Conservation (phyloP, 371 early-diverging fungal genomes). For the Choanephora cucurbitarum region DNA sequence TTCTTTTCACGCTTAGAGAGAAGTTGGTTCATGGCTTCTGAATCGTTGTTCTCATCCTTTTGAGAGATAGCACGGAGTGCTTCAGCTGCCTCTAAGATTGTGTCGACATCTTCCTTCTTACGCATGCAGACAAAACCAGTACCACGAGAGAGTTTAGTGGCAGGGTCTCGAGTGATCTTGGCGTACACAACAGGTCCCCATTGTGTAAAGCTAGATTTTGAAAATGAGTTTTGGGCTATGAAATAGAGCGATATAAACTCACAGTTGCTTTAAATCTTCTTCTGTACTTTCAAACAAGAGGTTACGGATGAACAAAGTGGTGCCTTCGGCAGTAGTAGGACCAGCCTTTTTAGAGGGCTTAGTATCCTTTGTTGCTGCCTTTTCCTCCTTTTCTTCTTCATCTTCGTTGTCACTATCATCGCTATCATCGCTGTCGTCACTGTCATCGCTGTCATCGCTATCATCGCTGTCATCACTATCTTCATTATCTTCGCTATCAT, state of each 20-base stretch:
- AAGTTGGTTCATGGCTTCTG: slow-evolving; percentile 31
- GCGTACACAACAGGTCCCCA: slow-evolving; percentile 86
- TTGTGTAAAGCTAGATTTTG: slow-evolving; percentile 48
- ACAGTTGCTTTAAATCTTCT: slow-evolving; percentile 74
- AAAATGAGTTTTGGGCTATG: neutral
- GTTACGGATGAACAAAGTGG: slow-evolving; percentile 92
- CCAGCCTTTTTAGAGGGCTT: slow-evolving; percentile 18
- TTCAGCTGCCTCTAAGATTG: slow-evolving; percentile 69
- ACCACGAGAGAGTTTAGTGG: slow-evolving; percentile 83
- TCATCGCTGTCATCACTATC: slow-evolving; percentile 44
- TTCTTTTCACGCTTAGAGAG: slow-evolving; percentile 54
- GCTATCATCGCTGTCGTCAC: slow-evolving; percentile 40
- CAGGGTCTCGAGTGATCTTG: slow-evolving; percentile 78
- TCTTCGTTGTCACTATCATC: slow-evolving; percentile 50
- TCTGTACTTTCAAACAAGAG: slow-evolving; percentile 88
- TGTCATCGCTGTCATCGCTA: slow-evolving; percentile 36
- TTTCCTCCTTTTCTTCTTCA: slow-evolving; percentile 36
- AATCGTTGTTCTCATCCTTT: slow-evolving; percentile 43
- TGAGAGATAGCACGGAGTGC: slow-evolving; percentile 48
- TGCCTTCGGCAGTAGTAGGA: slow-evolving; percentile 60
- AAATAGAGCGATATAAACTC: slow-evolving; percentile 27
- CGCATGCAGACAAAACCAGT: slow-evolving; percentile 92
- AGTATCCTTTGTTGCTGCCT: slow-evolving; percentile 33
- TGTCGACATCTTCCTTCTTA: slow-evolving; percentile 71
- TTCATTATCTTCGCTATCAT: slow-evolving; percentile 34